Evolutionary conservation across 78 protist species (phyloP).

Genomic region (Speleostelium caveatum): DNA sequence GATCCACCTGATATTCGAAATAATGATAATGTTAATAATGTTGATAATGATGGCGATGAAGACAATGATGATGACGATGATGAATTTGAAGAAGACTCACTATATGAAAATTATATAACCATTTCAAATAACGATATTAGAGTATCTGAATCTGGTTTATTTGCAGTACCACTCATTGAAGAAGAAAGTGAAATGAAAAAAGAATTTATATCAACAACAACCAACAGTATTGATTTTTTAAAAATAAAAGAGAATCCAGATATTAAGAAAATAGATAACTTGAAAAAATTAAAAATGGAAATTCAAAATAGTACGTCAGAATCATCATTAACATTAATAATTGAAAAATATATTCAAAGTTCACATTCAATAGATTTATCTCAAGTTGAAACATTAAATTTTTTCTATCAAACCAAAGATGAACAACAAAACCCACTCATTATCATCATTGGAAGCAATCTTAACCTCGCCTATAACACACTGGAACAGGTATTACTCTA

Average conservation of each 20-base stretch:
- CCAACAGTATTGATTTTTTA: not conserved
- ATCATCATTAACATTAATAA: not conserved
- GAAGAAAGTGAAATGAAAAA: not conserved
- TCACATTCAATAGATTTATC: conserved; percentile 36
- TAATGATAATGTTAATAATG: not conserved
- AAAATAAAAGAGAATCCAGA: conserved; percentile 69
- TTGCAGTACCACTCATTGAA: not conserved
- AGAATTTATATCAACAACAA: not conserved
- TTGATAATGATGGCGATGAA: not conserved
- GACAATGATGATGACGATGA: conserved; percentile 13
- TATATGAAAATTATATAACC: not conserved
- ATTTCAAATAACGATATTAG: not conserved
- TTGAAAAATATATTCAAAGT: not conserved
- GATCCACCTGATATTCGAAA: not conserved
- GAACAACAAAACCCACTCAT: conserved; percentile 4
- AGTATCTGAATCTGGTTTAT: conserved; percentile 1
- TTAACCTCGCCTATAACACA: conserved; percentile 13
- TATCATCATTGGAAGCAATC: conserved; percentile 38
- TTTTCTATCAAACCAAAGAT: conserved; percentile 29
- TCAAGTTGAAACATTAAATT: conserved; percentile 11
- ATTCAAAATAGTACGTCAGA: not conserved
- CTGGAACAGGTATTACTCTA: conserved; percentile 9
- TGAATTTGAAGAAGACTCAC: conserved; percentile 24
- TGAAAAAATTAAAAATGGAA: conserved; percentile 26
- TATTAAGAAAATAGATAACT: conserved; percentile 18